Conservation (phyloP, 257 asterid genomes). For the Euphrasia confusa region DNA sequence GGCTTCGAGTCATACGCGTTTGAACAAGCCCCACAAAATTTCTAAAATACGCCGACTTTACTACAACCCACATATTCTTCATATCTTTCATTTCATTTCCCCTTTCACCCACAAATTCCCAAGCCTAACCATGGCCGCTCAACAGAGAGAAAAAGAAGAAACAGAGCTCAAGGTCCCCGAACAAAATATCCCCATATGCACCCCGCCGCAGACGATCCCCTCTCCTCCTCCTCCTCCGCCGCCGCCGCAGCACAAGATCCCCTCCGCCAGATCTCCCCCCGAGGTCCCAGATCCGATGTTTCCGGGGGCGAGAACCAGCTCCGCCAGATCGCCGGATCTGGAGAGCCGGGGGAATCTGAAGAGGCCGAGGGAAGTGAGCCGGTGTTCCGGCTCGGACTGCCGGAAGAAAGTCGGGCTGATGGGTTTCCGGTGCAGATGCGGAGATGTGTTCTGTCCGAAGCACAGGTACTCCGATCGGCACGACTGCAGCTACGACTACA, state of each 20-base stretch:
- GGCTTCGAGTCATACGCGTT: slow-evolving; percentile 25
- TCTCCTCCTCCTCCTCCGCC: slow-evolving; percentile 16
- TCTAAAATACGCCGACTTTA: slow-evolving; percentile 10
- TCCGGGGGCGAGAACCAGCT: slow-evolving; percentile 30
- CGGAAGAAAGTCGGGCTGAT: slow-evolving; percentile 58
- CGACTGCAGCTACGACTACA: slow-evolving; percentile 65
- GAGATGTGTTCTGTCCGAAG: slow-evolving; percentile 62
- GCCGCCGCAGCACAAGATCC: slow-evolving; percentile 26
- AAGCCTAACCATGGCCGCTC: slow-evolving; percentile 47
- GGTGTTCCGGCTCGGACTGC: slow-evolving; percentile 68
- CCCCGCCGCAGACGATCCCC: slow-evolving; percentile 35
- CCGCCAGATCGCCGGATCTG: slow-evolving; percentile 39
- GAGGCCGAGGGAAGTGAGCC: slow-evolving; percentile 53
- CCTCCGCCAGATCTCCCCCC: slow-evolving; percentile 32
- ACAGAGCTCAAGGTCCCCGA: slow-evolving; percentile 65
- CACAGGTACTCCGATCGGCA: slow-evolving; percentile 82
- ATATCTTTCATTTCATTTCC: neutral
- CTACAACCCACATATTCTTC: slow-evolving; percentile 29
- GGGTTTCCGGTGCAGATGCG: slow-evolving; percentile 76
- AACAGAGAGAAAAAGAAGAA: slow-evolving; percentile 67
- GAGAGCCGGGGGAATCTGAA: slow-evolving; percentile 33
- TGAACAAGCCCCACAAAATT: slow-evolving; percentile 25
- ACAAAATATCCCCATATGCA: slow-evolving; percentile 36
- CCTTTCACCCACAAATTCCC: neutral
- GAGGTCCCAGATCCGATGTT: slow-evolving; percentile 43